Base-by-base conservation (phyloP, 768 basidiomycete genomes). In the Termitomyces sp. region DNA sequence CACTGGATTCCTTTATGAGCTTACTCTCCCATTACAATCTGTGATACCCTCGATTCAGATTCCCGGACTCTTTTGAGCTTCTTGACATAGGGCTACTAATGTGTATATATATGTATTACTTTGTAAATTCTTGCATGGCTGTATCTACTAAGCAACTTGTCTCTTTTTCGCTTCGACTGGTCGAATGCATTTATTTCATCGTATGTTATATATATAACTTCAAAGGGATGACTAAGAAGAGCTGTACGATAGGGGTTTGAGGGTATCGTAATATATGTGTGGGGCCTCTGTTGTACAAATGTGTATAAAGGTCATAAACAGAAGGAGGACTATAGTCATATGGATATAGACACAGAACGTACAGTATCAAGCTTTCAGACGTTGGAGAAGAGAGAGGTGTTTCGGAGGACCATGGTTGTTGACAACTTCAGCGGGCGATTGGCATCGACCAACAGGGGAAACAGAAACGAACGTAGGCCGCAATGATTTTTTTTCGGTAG, bases 301-400 rank as follows among this genome's bases (percentile, higher is more conserved):
- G 62, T 31, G 49, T 38, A 44, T 23, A 5, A 11, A 44, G 44
- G 41, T 51, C 38, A 40, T 30, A 28, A 47, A 46, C 38, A 41
- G 35, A 48, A 23, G 14, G 38, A 52, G 28, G 43, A 50, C 30
- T 57, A 45, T 59, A 56, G 37, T 48, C 38, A 30, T 23, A 55
- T 49, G 23, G 23, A 23, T 23, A 23, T 23, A 23, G 1, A 38
- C 45, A 54, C 56, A 59, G n/a, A 19, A 60, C 26, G 11, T 47
- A 45, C 21, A 57, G 23, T 38, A 50, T 62, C 56, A 66, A 54
- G 64, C 60, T 60, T 69, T 69, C 62, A 75, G 55, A 60, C 68
- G 67, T 55, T 70, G 71, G 55, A 75, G 62, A 64, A 75, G 67
- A 30, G 74, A 71, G 33, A 67, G 57, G 61, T 71, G 72, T 26